phyloP scores from a whole-genome alignment of 129 eudicot genomes.

The Pseudognaphalium luteoalbum region DNA sequence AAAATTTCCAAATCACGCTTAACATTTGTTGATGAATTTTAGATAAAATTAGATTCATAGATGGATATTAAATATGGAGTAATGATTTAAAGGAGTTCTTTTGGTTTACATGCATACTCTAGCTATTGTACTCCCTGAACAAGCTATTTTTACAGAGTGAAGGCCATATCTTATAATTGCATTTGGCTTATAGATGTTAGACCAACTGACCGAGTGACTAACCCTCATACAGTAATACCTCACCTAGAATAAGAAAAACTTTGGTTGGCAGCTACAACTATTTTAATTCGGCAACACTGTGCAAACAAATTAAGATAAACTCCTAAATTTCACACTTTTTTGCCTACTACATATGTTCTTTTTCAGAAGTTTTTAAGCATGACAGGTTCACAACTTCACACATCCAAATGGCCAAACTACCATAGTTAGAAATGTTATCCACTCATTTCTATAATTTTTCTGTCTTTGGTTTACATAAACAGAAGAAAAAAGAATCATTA shows the following conservation, averaged over 20 bases:
- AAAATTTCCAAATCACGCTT: too few species aligned
- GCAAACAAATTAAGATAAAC: neutral
- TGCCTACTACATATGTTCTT: neutral
- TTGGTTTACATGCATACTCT: too few species aligned
- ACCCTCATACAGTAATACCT: neutral
- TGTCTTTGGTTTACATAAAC: slow-evolving; percentile 1
- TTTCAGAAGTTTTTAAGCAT: neutral
- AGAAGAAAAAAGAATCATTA: neutral
- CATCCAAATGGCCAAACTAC: slow-evolving; percentile 13
- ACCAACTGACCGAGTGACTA: too few species aligned
- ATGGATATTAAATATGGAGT: too few species aligned
- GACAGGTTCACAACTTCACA: neutral
- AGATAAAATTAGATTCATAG: too few species aligned
- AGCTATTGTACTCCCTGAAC: too few species aligned
- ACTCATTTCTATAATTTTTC: neutral
- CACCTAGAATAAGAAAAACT: neutral
- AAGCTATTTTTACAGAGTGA: too few species aligned
- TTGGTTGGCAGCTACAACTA: neutral
- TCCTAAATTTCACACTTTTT: neutral
- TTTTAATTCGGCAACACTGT: neutral
- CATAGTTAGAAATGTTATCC: slow-evolving; percentile 3
- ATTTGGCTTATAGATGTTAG: too few species aligned
- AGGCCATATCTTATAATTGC: too few species aligned
- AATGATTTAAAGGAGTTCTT: too few species aligned
- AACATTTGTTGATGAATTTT: too few species aligned